Evolutionary conservation across 2,329 filamentous ascomycete species (phyloP), one percentile per base, ranked within the genome.

Genomic region (Juglanconis juglandina): DNA sequence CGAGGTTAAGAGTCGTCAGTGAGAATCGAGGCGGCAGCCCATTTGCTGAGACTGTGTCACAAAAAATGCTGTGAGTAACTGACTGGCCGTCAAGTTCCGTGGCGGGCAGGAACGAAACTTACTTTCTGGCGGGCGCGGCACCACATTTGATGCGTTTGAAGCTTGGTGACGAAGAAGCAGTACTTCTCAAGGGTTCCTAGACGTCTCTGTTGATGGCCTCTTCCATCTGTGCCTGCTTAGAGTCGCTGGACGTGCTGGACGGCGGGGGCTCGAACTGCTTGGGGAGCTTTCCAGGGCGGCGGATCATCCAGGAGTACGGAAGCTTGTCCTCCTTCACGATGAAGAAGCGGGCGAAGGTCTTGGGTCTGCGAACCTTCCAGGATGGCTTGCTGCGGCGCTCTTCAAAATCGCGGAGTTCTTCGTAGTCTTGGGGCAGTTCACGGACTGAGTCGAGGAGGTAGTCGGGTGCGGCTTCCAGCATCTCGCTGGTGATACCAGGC

Each of bases 251-350:
- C 2, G 30, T 13, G 9, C 39, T 54, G 50, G 6, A 37, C 10
- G 3, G 9, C 2, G 4, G 17, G 8, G 4, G 3, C 24, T 5
- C 7, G 17, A 30, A 5, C 24, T 24, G 24, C 24, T 24, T 32
- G 30, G 50, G 3, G 14, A 47, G n/a, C 1, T 37, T 10, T 3
- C 59, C 50, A 24, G 59, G 50, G 17, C 58, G 46, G 17, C 54
- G 35, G 24, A 51, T 9, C 55, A 58, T 58, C 55, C 50, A 61
- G 32, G 55, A 58, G 17, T 54, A 58, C 32, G 55, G 55, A 3
- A 54, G 44, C 10, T 3, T 24, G n/a, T 13, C 4, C 34, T 33
- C 33, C 7, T 52, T 17, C 8, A 48, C 24, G 13, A 24, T 2
- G 4, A 33, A 52, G n/a, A n/a, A 7, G 49, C 24, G 6, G 4